Conservation (phyloP, 176 grass and related monocot genomes). For the Alloteropsis semialata region DNA sequence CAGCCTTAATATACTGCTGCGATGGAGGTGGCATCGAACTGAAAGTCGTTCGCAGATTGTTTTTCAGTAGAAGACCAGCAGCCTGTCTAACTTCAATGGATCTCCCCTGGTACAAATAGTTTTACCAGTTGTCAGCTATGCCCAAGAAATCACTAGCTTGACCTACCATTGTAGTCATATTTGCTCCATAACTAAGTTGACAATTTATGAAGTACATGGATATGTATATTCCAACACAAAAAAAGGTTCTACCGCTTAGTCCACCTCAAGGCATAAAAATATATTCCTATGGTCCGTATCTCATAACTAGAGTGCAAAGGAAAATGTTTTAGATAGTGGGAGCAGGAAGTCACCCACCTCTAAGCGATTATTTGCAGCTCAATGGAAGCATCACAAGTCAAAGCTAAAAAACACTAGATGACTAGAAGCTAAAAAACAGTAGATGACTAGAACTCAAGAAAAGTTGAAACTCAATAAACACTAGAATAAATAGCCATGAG, state of each 20-base stretch:
- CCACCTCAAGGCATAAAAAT: neutral
- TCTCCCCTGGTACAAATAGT: constrained; percentile 55
- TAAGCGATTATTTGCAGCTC: neutral
- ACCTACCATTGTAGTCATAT: neutral
- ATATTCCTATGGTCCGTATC: neutral
- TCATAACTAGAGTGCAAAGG: neutral
- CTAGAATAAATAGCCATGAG: neutral
- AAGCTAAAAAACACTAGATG: neutral
- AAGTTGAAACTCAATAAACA: neutral
- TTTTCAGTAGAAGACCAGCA: constrained; percentile 86
- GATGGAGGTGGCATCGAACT: constrained; percentile 55
- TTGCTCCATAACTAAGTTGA: neutral
- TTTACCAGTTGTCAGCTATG: constrained; percentile 23
- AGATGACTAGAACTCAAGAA: neutral
- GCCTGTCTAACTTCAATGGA: constrained; percentile 89
- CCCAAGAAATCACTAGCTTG: neutral
- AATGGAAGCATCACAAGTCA: neutral
- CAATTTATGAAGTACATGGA: neutral
- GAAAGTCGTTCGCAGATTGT: constrained; percentile 68
- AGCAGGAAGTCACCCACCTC: neutral
- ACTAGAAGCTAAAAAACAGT: neutral
- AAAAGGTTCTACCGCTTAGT: neutral
- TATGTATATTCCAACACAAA: neutral
- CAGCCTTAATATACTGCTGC: constrained; percentile 78
- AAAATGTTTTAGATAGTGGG: neutral